phyloP scores from a whole-genome alignment of 768 basidiomycete genomes.

The Albatrellus ellisii region DNA sequence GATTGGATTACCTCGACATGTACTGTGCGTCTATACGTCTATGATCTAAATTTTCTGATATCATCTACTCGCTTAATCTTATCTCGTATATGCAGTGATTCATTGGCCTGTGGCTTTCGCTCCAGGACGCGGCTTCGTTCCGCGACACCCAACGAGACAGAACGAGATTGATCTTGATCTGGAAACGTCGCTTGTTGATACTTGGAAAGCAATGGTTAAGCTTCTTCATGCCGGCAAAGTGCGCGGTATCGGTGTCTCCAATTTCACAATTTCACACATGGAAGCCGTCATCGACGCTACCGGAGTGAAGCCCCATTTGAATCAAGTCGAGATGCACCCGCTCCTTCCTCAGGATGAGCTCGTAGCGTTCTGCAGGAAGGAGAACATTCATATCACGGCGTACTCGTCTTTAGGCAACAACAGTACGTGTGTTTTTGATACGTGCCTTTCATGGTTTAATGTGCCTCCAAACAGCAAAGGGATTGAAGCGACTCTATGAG shows the following conservation, averaged over 20 bases:
- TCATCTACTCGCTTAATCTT: constrained; percentile 44
- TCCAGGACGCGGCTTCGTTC: constrained; percentile 33
- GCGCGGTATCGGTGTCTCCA: constrained; percentile 67
- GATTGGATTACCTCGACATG: constrained; percentile 66
- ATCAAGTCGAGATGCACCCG: constrained; percentile 82
- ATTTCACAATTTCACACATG: constrained; percentile 58
- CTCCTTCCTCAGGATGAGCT: constrained; percentile 65
- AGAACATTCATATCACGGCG: constrained; percentile 59
- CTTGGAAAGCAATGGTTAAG: constrained; percentile 70
- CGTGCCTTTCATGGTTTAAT: neutral
- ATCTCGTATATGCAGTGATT: constrained; percentile 31
- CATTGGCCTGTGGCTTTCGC: constrained; percentile 72
- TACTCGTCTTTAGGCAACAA: constrained; percentile 75
- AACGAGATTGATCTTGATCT: constrained; percentile 43
- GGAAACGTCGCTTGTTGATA: constrained; percentile 53
- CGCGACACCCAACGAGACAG: constrained; percentile 31
- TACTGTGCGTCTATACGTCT: constrained; percentile 42
- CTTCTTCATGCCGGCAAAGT: constrained; percentile 62
- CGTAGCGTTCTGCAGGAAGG: constrained; percentile 50
- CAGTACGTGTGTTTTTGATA: constrained; percentile 27
- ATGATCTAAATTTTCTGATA: constrained; percentile 65
- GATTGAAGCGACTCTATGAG: constrained; percentile 56
- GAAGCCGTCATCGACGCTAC: constrained; percentile 57
- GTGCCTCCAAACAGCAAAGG: constrained; percentile 29
- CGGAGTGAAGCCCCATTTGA: constrained; percentile 59